Conservation (phyloP, 73 alveolate species). For the Tetrahymena malaccensis region DNA sequence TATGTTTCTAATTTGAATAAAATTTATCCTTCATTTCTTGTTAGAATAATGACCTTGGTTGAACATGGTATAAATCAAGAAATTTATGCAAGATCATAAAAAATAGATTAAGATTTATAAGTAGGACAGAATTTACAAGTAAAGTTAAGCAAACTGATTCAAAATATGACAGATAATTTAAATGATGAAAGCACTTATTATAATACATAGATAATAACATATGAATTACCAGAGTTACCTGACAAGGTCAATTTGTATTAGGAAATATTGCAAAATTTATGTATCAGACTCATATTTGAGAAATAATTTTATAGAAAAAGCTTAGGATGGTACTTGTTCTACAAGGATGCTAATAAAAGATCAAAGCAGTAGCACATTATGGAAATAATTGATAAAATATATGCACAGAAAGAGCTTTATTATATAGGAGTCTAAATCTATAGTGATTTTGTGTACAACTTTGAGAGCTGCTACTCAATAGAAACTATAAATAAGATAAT, state of each 20-base stretch:
- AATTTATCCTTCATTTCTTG: not conserved
- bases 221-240: not conserved
- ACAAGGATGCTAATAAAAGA: not conserved
- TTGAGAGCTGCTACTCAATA: not conserved
- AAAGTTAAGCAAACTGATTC: not conserved
- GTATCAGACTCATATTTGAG: not conserved
- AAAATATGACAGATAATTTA: not conserved
- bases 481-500: not conserved
- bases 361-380: not conserved
- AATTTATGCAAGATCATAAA: not conserved
- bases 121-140: not conserved
- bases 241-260: not conserved
- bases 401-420: not conserved
- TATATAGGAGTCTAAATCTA: not conserved
- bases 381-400: not conserved
- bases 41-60: not conserved
- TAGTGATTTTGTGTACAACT: not conserved
- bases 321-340: not conserved
- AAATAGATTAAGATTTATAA: not conserved
- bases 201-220: not conserved
- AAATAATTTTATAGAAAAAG: not conserved
- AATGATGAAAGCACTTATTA: not conserved
- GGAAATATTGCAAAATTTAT: not conserved
- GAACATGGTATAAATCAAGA: not conserved
- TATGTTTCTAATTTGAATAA: not conserved